These are phyloP conservation scores for Acacia pycnantha DNA, from an alignment of 331 rosid genomes.

Conservation along the genomic window DNA sequence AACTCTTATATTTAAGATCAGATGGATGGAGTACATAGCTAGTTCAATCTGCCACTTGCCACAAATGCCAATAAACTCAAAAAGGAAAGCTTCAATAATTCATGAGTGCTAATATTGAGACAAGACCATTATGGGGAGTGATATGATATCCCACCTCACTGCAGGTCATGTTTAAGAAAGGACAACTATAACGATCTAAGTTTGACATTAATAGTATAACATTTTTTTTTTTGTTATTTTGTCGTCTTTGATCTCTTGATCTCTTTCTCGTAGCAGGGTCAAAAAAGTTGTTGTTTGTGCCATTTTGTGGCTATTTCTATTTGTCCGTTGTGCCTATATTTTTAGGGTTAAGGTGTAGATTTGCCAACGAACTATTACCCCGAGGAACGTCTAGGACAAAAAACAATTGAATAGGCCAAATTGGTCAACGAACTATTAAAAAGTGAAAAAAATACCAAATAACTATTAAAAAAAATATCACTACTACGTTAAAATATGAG, in stretches of 20 bases:
- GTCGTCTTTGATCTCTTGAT: background rate
- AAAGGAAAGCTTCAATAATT: background rate
- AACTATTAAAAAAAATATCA: no score
- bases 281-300: background rate
- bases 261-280: background rate
- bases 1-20: no score
- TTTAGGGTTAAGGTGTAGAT: no score
- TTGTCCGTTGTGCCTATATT: background rate
- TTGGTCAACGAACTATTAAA: no score
- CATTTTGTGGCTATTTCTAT: background rate
- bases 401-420: no score
- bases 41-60: no score
- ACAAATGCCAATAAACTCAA: background rate
- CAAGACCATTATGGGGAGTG: background rate
- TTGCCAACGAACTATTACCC: no score
- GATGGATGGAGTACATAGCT: no score
- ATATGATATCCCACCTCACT: background rate
- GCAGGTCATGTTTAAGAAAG: background rate
- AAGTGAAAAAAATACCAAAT: no score
- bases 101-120: background rate
- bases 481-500: no score
- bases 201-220: background rate
- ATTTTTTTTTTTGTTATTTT: background rate
- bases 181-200: background rate
- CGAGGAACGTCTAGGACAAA: no score